These are phyloP conservation scores for Rhizopus sp. DNA, from an alignment of 371 early-diverging fungal species.

Conservation along the genomic window DNA sequence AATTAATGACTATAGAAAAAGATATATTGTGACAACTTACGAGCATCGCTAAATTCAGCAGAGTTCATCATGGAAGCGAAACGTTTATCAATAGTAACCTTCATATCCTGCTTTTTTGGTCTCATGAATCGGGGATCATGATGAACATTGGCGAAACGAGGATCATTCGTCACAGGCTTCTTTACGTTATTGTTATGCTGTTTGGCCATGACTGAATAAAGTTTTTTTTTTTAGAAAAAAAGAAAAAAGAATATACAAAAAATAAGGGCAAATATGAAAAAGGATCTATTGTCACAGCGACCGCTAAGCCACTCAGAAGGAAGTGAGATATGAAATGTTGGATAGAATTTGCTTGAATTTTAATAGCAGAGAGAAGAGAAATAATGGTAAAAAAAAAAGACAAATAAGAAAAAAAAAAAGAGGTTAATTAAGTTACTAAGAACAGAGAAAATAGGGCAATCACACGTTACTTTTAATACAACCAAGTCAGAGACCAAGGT, in stretches of 20 bases:
- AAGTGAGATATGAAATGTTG: too few species aligned
- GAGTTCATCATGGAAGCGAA: conserved; percentile 81
- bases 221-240: too few species aligned
- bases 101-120: conserved; percentile 78
- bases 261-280: conserved; percentile 1
- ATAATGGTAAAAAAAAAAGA: too few species aligned
- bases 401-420: too few species aligned
- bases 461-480: conserved; percentile 31
- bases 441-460: conserved; percentile 11
- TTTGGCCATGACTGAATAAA: background rate
- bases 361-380: too few species aligned
- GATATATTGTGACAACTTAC: conserved; percentile 37
- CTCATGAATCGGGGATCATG: conserved; percentile 87
- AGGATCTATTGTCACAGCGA: background rate
- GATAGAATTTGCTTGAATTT: too few species aligned
- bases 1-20: conserved; percentile 1
- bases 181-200: conserved; percentile 21
- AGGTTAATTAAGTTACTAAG: too few species aligned
- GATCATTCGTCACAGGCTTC: conserved; percentile 63
- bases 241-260: background rate
- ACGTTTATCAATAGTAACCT: conserved; percentile 90
- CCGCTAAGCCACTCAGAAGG: background rate
- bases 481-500: conserved; percentile 17
- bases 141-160: conserved; percentile 83
- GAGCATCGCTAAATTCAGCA: conserved; percentile 73